Base-by-base conservation (phyloP, 2,329 filamentous ascomycete genomes). In the Penicillium fuscoglaucum region DNA sequence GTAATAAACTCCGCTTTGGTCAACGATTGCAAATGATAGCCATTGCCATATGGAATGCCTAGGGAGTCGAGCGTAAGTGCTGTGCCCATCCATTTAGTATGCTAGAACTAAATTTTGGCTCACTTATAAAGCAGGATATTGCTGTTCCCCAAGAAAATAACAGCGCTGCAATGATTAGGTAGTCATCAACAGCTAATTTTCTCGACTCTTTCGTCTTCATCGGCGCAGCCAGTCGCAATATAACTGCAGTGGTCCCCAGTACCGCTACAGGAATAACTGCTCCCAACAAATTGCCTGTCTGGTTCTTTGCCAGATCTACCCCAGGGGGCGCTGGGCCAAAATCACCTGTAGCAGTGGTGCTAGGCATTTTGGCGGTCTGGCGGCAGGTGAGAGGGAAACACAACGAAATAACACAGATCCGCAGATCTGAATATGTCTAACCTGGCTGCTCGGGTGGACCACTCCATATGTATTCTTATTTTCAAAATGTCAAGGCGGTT, bases 91-190 rank as follows among this genome's bases (percentile, higher is more conserved):
- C 10, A 28, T 28, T 50, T 33, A 13, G 9, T 6, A 49, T 39
- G 15, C 12, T 15, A 13, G 8, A 9, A 13, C 15, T 28, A 33
- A 15, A 12, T 6, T 9, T 26, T 12, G 15, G 28, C 33, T 39
- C 21, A 50, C 47, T 50, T 39, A 50, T 50, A 7, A 50, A 50
- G 17, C 47, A 50, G 15, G 33, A 37, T 39, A 50, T 15, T 15
- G 17, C 47, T 28, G 47, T 50, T 6, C 47, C 47, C 47, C 47
- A 50, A n/a, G 47, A 50, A 17, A 50, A 50, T n/a, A 50, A 15
- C 28, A 39, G 33, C 3, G 24, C 47, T 28, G 47, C 33, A 19
- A 50, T n/a, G 2, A 50, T 50, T 4, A 50, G 17, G 24, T 50
- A 39, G 47, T 50, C 47, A 28, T 50, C 47, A 4, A 39, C 1